phyloP scores from a whole-genome alignment of 2,329 filamentous ascomycete genomes.

The Ophiostoma himal-ulmi region DNA sequence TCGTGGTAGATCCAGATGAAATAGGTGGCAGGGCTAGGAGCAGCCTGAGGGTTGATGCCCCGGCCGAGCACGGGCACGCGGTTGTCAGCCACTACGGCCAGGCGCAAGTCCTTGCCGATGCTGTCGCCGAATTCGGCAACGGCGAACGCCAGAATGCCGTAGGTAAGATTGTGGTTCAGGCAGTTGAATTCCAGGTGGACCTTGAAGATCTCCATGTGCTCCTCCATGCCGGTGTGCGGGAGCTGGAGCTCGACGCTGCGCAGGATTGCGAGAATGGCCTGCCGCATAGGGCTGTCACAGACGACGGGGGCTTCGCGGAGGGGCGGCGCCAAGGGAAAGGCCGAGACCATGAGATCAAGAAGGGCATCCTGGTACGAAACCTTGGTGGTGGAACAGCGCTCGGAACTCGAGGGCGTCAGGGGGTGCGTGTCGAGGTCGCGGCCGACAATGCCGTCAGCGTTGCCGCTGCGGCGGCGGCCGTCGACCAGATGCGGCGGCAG shows the following conservation, averaged over 20 bases:
- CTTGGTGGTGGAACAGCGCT: not conserved
- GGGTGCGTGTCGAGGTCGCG: not conserved
- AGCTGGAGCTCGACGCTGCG: conserved; percentile 7
- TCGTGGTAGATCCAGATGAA: conserved; percentile 5
- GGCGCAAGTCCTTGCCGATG: not conserved
- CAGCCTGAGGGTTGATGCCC: too few relatives aligned
- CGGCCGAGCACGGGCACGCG: not conserved
- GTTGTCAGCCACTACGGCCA: not conserved
- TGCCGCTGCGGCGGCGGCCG: not conserved
- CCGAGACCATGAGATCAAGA: not conserved
- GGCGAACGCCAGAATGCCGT: not conserved
- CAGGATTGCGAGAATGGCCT: not conserved
- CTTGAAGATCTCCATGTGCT: not conserved
- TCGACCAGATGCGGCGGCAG: not conserved
- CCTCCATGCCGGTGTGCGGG: not conserved
- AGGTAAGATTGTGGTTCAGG: not conserved
- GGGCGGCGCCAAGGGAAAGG: not conserved
- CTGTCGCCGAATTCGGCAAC: not conserved
- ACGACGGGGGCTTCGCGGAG: not conserved
- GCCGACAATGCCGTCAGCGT: not conserved
- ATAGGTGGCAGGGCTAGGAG: too few relatives aligned
- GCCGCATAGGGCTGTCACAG: not conserved
- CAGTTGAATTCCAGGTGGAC: not conserved
- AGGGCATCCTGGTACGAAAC: not conserved
- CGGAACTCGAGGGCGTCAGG: too few relatives aligned